These are phyloP conservation scores for Catharanthus roseus DNA, from an alignment of 257 asterid species.

Conservation along the genomic window DNA sequence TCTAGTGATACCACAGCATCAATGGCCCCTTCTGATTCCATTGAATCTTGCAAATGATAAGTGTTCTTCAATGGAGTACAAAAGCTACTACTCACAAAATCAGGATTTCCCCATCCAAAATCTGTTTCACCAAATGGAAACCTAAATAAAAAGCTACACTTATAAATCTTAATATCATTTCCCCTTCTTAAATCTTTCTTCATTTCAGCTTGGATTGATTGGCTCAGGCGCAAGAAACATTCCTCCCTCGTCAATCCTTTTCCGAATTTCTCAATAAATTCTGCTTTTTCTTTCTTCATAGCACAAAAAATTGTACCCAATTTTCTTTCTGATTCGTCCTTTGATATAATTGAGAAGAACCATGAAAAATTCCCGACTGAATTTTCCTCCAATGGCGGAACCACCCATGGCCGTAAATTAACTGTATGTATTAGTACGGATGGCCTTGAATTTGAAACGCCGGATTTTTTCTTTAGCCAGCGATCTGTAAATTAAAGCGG, in stretches of 20 bases:
- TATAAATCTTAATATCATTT: neutral
- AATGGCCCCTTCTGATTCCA: neutral
- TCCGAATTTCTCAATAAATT: neutral
- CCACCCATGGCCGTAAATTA: slow-evolving; percentile 9
- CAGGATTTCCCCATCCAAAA: slow-evolving; percentile 24
- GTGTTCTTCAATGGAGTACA: neutral
- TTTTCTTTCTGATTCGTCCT: neutral
- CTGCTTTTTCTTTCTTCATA: neutral
- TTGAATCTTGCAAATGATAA: slow-evolving; percentile 3
- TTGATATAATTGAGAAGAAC: neutral
- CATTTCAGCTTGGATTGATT: neutral
- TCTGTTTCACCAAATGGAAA: neutral
- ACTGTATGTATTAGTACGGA: neutral
- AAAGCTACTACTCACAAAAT: slow-evolving; percentile 2
- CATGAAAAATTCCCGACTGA: slow-evolving; percentile 7
- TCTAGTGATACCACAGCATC: slow-evolving; percentile 14
- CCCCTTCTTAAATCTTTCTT: neutral
- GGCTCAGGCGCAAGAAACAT: neutral
- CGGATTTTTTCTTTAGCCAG: neutral
- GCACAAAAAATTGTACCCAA: neutral
- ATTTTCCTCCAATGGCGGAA: slow-evolving; percentile 13
- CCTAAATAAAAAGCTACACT: neutral
- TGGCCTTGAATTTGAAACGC: neutral
- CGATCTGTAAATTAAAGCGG: slow-evolving; percentile 13
- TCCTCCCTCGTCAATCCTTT: neutral